Conservation (phyloP, 2,329 filamentous ascomycete species). For the Fusarium brachygibbosum region DNA sequence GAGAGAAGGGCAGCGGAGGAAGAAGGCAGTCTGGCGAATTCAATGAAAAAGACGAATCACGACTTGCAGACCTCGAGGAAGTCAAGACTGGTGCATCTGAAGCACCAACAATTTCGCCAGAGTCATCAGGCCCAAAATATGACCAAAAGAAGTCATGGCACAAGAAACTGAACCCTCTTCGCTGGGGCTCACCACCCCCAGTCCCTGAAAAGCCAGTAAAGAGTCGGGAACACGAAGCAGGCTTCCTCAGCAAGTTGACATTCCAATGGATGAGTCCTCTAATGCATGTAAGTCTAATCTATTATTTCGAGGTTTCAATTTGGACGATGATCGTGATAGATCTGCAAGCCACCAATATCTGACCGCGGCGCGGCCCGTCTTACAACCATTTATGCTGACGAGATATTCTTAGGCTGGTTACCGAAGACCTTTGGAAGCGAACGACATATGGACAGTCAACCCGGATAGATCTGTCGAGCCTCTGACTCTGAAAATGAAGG, state of each 20-base stretch:
- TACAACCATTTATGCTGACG: slow-evolving; percentile 22
- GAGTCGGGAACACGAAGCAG: slow-evolving; percentile 79
- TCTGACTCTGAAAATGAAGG: slow-evolving; percentile 75
- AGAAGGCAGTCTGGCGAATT: slow-evolving; percentile 9
- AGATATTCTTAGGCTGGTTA: slow-evolving; percentile 76
- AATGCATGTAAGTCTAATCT: slow-evolving; percentile 74
- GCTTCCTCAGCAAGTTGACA: slow-evolving; percentile 79
- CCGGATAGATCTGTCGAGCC: slow-evolving; percentile 80
- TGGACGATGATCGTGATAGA: slow-evolving; percentile 6
- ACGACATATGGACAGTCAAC: slow-evolving; percentile 92
- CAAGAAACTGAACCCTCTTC: slow-evolving; percentile 71
- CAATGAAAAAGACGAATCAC: slow-evolving; percentile 22
- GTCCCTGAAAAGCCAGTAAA: slow-evolving; percentile 66
- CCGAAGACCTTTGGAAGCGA: slow-evolving; percentile 82
- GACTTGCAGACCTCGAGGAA: slow-evolving; percentile 40
- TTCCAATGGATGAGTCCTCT: slow-evolving; percentile 93
- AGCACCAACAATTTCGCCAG: slow-evolving; percentile 66
- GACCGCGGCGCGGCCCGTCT: slow-evolving; percentile 37
- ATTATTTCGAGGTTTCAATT: slow-evolving; percentile 4
- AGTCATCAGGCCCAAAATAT: slow-evolving; percentile 55
- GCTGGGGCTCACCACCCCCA: slow-evolving; percentile 69
- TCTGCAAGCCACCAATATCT: slow-evolving; percentile 31
- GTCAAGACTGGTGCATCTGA: slow-evolving; percentile 68
- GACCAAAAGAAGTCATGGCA: slow-evolving; percentile 70
- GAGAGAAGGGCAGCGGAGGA: slow-evolving; percentile 36